A percentile compares a stretch with the other conserved stretches of the same genome.
These are phyloP conservation scores for Scutellaria barbata DNA, from an alignment of 257 asterid genomes.

Conservation along the genomic window DNA sequence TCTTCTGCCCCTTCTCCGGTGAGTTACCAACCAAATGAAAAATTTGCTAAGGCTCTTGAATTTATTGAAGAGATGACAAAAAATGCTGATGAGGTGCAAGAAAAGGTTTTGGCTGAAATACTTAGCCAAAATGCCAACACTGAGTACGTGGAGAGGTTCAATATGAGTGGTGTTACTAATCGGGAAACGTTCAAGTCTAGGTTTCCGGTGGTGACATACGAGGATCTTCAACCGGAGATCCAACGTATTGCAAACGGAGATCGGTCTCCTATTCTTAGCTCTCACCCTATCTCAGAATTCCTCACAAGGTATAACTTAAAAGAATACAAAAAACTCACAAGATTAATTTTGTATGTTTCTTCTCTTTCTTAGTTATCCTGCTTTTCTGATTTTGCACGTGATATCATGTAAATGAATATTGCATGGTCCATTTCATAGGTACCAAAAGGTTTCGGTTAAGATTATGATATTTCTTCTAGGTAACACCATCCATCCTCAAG, in stretches of 20 bases:
- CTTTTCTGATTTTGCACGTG: slow-evolving; percentile 1
- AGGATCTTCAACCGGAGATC: slow-evolving; percentile 75
- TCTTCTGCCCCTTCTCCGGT: slow-evolving; percentile 39
- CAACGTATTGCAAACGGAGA: slow-evolving; percentile 79
- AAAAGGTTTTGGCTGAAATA: slow-evolving; percentile 61
- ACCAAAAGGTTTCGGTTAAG: not conserved
- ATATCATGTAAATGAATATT: not conserved
- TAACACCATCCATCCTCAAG: not conserved
- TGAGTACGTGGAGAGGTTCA: slow-evolving; percentile 59
- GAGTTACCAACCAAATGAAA: slow-evolving; percentile 50
- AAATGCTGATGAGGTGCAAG: slow-evolving; percentile 64
- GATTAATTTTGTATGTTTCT: not conserved
- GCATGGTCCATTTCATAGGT: not conserved
- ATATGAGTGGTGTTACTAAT: slow-evolving; percentile 55
- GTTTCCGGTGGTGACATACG: slow-evolving; percentile 68
- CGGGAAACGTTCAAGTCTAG: slow-evolving; percentile 65
- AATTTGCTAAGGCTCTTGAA: slow-evolving; percentile 60
- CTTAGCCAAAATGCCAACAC: slow-evolving; percentile 59
- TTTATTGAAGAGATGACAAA: slow-evolving; percentile 75
- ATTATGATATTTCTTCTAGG: not conserved
- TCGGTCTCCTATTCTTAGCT: slow-evolving; percentile 63
- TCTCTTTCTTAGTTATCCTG: not conserved
- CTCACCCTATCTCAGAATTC: slow-evolving; percentile 74
- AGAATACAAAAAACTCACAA: not conserved
- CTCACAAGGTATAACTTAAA: slow-evolving; percentile 64